phyloP scores from a whole-genome alignment of 306 rosid genomes.

The Prinsepia uniflora region DNA sequence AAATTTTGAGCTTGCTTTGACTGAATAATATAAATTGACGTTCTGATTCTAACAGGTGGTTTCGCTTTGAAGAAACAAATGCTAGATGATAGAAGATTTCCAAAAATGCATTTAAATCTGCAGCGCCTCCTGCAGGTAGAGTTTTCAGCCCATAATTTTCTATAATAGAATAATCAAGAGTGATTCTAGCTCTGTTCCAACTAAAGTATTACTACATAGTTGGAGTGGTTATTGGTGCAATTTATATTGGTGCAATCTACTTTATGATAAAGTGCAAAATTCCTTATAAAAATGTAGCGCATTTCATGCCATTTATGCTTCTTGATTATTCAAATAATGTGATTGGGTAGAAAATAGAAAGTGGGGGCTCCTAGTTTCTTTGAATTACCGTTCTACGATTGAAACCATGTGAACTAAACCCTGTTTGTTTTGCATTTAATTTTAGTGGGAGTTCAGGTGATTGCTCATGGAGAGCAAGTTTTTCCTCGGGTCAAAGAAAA shows the following conservation, averaged over 20 bases:
- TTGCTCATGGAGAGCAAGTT: slow-evolving; percentile 91
- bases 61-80: slow-evolving; percentile 83
- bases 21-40: slow-evolving; percentile 21
- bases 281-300: neutral
- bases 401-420: slow-evolving; percentile 18
- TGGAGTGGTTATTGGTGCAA: too few species aligned
- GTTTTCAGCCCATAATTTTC: slow-evolving; percentile 17
- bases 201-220: slow-evolving; percentile 1
- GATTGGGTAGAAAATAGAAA: neutral
- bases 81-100: slow-evolving; percentile 97
- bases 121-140: slow-evolving; percentile 93
- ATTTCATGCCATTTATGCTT: slow-evolving; percentile 7
- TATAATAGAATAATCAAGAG: neutral
- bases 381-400: slow-evolving; percentile 9
- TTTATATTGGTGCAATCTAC: neutral
- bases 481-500: slow-evolving; percentile 89
- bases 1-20: neutral
- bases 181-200: neutral
- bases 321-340: slow-evolving; percentile 5
- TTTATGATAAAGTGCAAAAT: neutral
- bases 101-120: slow-evolving; percentile 86
- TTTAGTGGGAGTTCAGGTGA: slow-evolving; percentile 48
- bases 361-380: neutral
- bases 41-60: slow-evolving; percentile 51
- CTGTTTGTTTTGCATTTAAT: slow-evolving; percentile 22